Evolutionary conservation across 2,329 filamentous ascomycete species (phyloP), one percentile per base, ranked within the genome.

Genomic region (Endothia cerciana): DNA sequence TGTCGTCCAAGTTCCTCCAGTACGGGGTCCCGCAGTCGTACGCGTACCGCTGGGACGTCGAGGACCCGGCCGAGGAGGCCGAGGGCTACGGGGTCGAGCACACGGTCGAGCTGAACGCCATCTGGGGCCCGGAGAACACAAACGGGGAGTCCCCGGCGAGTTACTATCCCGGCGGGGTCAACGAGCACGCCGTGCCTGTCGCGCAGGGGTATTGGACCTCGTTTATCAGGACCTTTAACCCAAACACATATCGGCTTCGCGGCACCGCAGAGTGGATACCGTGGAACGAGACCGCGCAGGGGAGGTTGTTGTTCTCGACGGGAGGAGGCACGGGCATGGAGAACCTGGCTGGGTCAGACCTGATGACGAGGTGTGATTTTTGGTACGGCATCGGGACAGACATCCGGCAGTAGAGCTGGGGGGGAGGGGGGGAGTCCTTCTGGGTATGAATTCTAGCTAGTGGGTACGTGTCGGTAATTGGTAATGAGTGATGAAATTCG

Each of bases 201-300:
- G 83, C 91, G 36, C 89, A 92, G 72, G 83, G 81, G 0, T 94
- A 93, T 75, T 93, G 90, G 89, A 86, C 87, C 1, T 91, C 87
- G 69, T 94, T 94, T 73, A 87, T 94, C 67, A 78, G 85, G 33
- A 81, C 80, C 0, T 82, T 87, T 45, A 81, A 94, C 74, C 91
- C 91, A 0, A 94, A 93, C 19, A 68, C 59, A 5, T 76, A 81
- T 63, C 80, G 85, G 10, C 69, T 75, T 53, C 45, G 68, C 0
- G 82, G 80, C 0, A 79, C 79, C 53, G 84, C 85, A 3, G 75
- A 75, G 63, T 90, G 87, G 88, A 74, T 78, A 68, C 73, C 74
- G 4, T 87, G 81, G 73, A 72, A 70, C 58, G 74, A 67, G 1
- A 69, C 70, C 28, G 68, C 67, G 17, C 71, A 72, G 43, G 70